A percentile compares a stretch with the other conserved stretches of the same genome.
phyloP scores from a whole-genome alignment of 345 rosid genomes.

The Citrus maxima region DNA sequence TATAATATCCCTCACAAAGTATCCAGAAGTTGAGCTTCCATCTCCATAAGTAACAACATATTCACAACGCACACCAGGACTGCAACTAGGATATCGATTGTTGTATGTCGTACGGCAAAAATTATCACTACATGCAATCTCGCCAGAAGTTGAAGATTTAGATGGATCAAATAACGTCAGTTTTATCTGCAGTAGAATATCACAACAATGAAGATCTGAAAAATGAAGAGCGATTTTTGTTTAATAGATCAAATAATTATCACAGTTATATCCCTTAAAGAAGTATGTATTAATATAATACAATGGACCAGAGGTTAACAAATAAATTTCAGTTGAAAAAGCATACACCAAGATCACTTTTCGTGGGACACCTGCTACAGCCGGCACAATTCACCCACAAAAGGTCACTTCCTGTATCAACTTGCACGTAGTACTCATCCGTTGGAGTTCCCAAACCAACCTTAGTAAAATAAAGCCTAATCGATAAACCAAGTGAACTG shows the following conservation, averaged over 20 bases:
- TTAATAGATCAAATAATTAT: not conserved
- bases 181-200: constrained; percentile 40
- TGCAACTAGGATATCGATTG: constrained; percentile 49
- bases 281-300: not conserved
- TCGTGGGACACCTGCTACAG: constrained; percentile 64
- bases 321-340: constrained; percentile 14
- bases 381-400: constrained; percentile 81
- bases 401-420: constrained; percentile 92
- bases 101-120: constrained; percentile 50
- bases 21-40: constrained; percentile 72
- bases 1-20: constrained; percentile 59
- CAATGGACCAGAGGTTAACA: not conserved
- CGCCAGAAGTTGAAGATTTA: constrained; percentile 40
- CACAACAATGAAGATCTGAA: not conserved
- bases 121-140: constrained; percentile 49
- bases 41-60: constrained; percentile 75
- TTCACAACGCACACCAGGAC: constrained; percentile 39
- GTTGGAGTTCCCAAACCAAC: constrained; percentile 74
- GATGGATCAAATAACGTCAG: constrained; percentile 52
- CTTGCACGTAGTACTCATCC: constrained; percentile 75
- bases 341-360: constrained; percentile 74
- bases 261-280: not conserved
- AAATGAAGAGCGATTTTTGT: not conserved
- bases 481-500: constrained; percentile 21
- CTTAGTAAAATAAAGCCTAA: constrained; percentile 73